Evolutionary conservation across 495 filamentous ascomycete genomes (phyloP), one percentile per base, ranked within the genome.

Genomic region (Jackrogersella minutella): DNA sequence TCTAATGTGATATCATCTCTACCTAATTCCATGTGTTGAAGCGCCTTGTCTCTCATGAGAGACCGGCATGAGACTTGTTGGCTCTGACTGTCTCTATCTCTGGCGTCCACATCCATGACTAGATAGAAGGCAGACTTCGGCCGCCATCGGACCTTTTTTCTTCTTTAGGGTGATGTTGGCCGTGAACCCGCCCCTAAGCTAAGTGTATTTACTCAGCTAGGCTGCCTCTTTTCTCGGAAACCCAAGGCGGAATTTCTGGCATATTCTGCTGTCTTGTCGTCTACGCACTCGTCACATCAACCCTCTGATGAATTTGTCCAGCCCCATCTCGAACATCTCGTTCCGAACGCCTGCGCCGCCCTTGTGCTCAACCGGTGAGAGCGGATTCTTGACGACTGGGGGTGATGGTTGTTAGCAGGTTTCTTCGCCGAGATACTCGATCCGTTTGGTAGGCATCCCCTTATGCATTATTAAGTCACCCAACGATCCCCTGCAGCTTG

Each of bases 351-450:
- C 94, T 30, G 90, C 83, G 33, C 93, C 93, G 34, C 90, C 88
- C 31, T 90, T 89, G 78, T 97, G 93, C 76, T 98, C 94, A 22
- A 89, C 85, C 13, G 94, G 94, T 16, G 92, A 91, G 14, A 98
- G 82, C 1, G 94, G 94, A 62, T 97, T 97, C 71, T 97, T 97
- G 62, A 97, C 92, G 30, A 98, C 94, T 94, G 68, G 22, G 24
- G 3, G 49, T 50, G 21, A 7, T n/a, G 10, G 2, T 7, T 17
- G 24, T 70, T 58, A 75, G 66, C 58, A 49, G 41, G 17, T 39
- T 16, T 28, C 26, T 22, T 16, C 9, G 28, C 14, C 0, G 4
- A 17, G 1, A 11, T 43, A 30, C 21, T 5, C 26, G 26, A 3
- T 30, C 26, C 26, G n/a, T n/a, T n/a, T n/a, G n/a, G n/a, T n/a